Evolutionary conservation across 345 rosid species (phyloP), one percentile per base, ranked within the genome.

Genomic region (Dipteronia sinensis): DNA sequence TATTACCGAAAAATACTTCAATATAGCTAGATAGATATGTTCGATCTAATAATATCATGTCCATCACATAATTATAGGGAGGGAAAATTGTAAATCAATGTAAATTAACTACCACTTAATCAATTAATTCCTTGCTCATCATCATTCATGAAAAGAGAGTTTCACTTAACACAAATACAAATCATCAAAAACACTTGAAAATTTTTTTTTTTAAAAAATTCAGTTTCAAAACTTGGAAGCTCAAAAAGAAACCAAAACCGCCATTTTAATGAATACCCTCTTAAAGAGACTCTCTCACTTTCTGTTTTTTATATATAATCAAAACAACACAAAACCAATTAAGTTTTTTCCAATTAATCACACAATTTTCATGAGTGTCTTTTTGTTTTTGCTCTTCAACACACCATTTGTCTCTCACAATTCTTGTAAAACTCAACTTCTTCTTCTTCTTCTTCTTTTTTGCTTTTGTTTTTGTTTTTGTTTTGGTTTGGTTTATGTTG

Each of bases 211-310:
- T n/a, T n/a, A n/a, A n/a, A n/a, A n/a, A n/a, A n/a, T n/a, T 44
- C 72, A 16, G 72, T 73, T 76, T 42, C 78, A 34, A 34, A 34
- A 6, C 66, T 53, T 53, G 17, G n/a, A 16, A 82, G 82, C 82
- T 75, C 66, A 38, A 47, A 19, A 53, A 79, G 46, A 3, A 58
- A 29, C 19, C 29, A 29, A 81, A 81, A 78, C 83, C 74, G 86
- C 76, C 61, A 20, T 27, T 72, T 76, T 42, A 16, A 53, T 53
- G 58, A 53, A 53, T 13, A 11, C 19, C 16, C 55, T 15, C 15
- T 49, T 49, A 16, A 53, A 53, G 58, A 53, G 58, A 53, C 58
- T 53, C 58, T 49, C 55, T 49, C 17, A 49, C 55, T 49, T 49
- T 49, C 34, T 3, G 4, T 5, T 0, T 34, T 34, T 34, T 34